Evolutionary conservation across 805 yeast genomes (phyloP).

Genomic region (Scheffersomyces amazonensis): DNA sequence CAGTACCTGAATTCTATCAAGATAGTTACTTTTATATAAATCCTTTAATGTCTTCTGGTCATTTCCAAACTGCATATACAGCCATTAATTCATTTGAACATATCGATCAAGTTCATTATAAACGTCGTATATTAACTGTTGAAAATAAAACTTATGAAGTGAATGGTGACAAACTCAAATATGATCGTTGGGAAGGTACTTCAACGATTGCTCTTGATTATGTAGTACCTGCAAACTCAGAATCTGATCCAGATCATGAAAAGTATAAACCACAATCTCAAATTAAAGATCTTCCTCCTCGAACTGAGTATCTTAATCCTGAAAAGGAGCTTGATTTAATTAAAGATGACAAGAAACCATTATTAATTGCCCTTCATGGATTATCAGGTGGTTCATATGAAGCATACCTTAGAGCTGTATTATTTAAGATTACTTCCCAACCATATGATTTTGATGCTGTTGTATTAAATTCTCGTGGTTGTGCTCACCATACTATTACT

Average conservation of each 20-base stretch:
- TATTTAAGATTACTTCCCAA: constrained; percentile 39
- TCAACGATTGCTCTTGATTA: constrained; percentile 51
- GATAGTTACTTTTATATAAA: constrained; percentile 40
- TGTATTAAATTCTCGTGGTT: constrained; percentile 70
- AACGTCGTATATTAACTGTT: constrained; percentile 37
- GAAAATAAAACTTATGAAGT: constrained; percentile 23
- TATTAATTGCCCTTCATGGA: constrained; percentile 66
- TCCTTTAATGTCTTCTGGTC: constrained; percentile 48
- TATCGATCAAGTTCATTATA: constrained; percentile 42
- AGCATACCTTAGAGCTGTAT: constrained; percentile 60
- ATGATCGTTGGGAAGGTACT: constrained; percentile 39
- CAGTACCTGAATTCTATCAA: constrained; percentile 39
- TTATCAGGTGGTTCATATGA: constrained; percentile 81
- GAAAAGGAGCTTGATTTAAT: constrained; percentile 35
- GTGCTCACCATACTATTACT: constrained; percentile 70
- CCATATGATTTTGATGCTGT: constrained; percentile 50
- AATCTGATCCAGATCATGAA: constrained; percentile 18
- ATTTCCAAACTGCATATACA: constrained; percentile 48
- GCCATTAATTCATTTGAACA: constrained; percentile 42
- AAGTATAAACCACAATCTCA: constrained; percentile 42
- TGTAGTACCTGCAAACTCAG: constrained; percentile 20
- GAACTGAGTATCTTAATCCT: constrained; percentile 59
- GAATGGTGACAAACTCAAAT: constrained; percentile 26
- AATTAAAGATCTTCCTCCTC: constrained; percentile 59
- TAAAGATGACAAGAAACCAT: constrained; percentile 45